These are phyloP conservation scores for Metrosideros polymorpha DNA, from an alignment of 441 rosid species.

Conservation along the genomic window DNA sequence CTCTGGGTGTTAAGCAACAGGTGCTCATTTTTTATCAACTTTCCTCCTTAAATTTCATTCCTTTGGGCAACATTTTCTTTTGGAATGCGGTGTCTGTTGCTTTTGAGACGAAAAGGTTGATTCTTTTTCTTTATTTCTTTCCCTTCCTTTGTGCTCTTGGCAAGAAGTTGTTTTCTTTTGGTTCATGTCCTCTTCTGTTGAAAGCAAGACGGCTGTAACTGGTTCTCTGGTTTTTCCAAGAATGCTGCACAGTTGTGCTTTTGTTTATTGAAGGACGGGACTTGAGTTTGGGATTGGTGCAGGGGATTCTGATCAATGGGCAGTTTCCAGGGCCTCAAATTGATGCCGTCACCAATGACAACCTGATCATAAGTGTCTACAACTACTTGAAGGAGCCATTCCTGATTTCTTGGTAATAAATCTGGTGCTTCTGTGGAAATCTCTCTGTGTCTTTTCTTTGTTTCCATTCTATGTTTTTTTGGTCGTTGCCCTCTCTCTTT, in stretches of 20 bases:
- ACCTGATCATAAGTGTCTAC: slow-evolving; percentile 41
- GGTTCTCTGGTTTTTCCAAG: not conserved
- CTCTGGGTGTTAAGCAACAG: slow-evolving; percentile 81
- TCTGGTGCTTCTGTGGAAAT: not conserved
- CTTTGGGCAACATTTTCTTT: not conserved
- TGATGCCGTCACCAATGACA: slow-evolving; percentile 54
- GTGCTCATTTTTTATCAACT: slow-evolving; percentile 13
- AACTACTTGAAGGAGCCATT: slow-evolving; percentile 39
- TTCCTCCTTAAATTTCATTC: too few relatives aligned
- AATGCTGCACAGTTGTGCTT: not conserved
- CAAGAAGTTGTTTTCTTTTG: not conserved
- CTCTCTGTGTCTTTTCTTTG: not conserved
- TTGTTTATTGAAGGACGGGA: not conserved
- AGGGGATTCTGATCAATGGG: slow-evolving; percentile 67
- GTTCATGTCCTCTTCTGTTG: not conserved
- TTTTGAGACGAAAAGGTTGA: not conserved
- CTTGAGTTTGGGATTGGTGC: slow-evolving; percentile 19
- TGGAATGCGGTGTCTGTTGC: not conserved
- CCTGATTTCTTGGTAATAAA: slow-evolving; percentile 42
- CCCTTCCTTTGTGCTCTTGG: not conserved
- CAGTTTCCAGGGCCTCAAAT: slow-evolving; percentile 68
- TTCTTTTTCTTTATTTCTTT: not conserved
- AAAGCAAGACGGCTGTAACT: not conserved
- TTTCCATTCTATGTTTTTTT: not conserved
- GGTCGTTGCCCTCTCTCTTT: not conserved